A percentile compares a stretch with the other conserved stretches of the same genome.
phyloP scores from a whole-genome alignment of 495 filamentous ascomycete genomes.

The Penicillium paxilli region DNA sequence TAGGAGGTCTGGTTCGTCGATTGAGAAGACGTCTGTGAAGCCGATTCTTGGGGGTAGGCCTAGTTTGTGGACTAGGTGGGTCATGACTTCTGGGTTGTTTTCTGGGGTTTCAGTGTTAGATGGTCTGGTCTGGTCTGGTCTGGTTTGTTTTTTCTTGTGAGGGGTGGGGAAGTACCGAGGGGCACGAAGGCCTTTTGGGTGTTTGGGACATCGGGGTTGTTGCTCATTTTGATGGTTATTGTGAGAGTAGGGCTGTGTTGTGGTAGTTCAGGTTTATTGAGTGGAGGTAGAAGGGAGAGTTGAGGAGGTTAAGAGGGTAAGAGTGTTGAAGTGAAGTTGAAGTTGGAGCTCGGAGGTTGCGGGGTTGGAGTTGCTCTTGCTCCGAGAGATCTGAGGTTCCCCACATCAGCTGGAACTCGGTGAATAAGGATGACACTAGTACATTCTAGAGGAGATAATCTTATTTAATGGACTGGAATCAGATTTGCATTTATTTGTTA shows the following conservation, averaged over 20 bases:
- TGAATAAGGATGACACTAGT: too few relatives aligned
- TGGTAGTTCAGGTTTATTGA: too few relatives aligned
- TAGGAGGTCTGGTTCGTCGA: slow-evolving; percentile 76
- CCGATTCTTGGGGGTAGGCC: slow-evolving; percentile 65
- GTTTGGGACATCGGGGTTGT: slow-evolving; percentile 36
- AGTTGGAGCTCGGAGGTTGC: neutral
- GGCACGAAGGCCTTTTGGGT: slow-evolving; percentile 52
- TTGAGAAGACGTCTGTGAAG: slow-evolving; percentile 82
- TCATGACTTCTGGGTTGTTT: slow-evolving; percentile 82
- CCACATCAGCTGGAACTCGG: too few relatives aligned
- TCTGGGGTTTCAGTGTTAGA: slow-evolving; percentile 27
- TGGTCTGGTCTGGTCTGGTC: slow-evolving; percentile 19
- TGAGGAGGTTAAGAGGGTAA: neutral
- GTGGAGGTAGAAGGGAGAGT: neutral
- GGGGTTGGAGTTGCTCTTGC: neutral
- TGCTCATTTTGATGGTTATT: slow-evolving; percentile 30
- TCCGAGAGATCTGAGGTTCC: neutral
- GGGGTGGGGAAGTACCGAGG: slow-evolving; percentile 32
- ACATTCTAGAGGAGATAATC: too few relatives aligned
- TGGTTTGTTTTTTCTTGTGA: slow-evolving; percentile 10
- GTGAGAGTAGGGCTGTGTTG: neutral
- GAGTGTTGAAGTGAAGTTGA: neutral
- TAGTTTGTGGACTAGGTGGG: slow-evolving; percentile 69
- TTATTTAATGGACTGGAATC: too few relatives aligned
- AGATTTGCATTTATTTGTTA: too few relatives aligned